Evolutionary conservation across 148 eudicot species (phyloP), one percentile per base, ranked within the genome.

Genomic region (Amaranthus hypochondriacus): DNA sequence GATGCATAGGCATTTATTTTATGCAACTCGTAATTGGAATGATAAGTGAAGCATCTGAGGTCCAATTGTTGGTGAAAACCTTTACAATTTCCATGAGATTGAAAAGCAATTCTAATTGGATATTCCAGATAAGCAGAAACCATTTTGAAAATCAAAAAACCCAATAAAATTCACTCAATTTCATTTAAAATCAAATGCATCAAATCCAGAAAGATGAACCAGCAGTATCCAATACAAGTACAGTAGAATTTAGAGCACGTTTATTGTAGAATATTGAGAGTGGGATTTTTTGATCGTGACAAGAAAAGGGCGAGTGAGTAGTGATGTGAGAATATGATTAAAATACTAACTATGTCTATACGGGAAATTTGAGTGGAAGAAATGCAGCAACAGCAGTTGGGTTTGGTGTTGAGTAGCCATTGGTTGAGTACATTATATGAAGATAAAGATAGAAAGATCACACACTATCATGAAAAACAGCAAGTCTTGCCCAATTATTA

Each of bases 61-160:
- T 70, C 70, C 62, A 18, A 75, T 28, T 75, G 77, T 14, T 78
- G 77, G 10, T 62, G 18, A 21, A 77, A 70, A 28, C 67, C 72
- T 73, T 77, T 81, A 9, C 74, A 71, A 66, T 77, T 80, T 60
- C 68, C 75, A 76, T 60, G 66, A 63, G 69, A 75, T 60, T 82
- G 81, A 69, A 76, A 68, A 65, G 72, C 57, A 69, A 78, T 67
- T 64, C 79, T 62, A 79, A 78, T 56, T 71, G 85, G 81, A 80
- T 50, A 74, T 15, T 79, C 77, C 63, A 80, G 62, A 78, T 54
- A 42, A 76, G 81, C 70, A 72, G 70, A 49, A 65, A 68, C 83
- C 87, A 88, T 86, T 2, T 68, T 15, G 12, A 73, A 56, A 80
- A 71, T 51, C 60, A 62, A 62, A n/a, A 8, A 74, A 63, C 73